Percentiles rank a stretch among this genome's conserved stretches.
Conservation (phyloP, 495 filamentous ascomycete genomes). For the Neurospora sp. region DNA sequence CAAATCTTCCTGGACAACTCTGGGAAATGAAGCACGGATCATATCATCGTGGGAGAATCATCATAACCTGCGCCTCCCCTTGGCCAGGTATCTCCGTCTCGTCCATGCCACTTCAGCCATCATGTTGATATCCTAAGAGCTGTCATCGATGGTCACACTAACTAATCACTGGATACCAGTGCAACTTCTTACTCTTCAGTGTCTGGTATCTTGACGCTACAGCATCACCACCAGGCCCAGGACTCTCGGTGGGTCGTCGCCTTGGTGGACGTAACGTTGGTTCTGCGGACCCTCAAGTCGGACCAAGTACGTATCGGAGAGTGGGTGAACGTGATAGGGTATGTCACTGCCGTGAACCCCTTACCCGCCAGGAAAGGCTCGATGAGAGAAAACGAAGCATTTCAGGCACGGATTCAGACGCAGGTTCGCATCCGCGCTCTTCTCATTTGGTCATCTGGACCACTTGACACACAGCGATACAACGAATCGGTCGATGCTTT, state of each 20-base stretch:
- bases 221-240: conserved; percentile 52
- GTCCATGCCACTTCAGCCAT: background rate
- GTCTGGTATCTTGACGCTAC: conserved; percentile 51
- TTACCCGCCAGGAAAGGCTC: conserved; percentile 5
- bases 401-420: background rate
- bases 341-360: conserved; percentile 40
- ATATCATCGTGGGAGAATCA: background rate
- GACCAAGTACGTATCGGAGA: conserved; percentile 64
- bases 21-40: background rate
- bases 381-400: background rate
- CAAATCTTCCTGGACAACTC: conserved; percentile 1
- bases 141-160: background rate
- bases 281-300: conserved; percentile 53
- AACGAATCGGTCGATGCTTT: conserved; percentile 32
- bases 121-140: background rate
- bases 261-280: conserved; percentile 57
- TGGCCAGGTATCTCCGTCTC: background rate
- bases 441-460: conserved; percentile 55
- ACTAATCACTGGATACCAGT: conserved; percentile 34
- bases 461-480: conserved; percentile 54
- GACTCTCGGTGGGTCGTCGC: conserved; percentile 30
- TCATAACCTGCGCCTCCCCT: background rate
- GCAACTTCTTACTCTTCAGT: conserved; percentile 56
- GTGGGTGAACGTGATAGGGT: conserved; percentile 88
- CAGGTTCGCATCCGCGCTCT: conserved; percentile 50